Base-by-base conservation (phyloP, 2,329 filamentous ascomycete species). In the Diaporthe ilicicola region DNA sequence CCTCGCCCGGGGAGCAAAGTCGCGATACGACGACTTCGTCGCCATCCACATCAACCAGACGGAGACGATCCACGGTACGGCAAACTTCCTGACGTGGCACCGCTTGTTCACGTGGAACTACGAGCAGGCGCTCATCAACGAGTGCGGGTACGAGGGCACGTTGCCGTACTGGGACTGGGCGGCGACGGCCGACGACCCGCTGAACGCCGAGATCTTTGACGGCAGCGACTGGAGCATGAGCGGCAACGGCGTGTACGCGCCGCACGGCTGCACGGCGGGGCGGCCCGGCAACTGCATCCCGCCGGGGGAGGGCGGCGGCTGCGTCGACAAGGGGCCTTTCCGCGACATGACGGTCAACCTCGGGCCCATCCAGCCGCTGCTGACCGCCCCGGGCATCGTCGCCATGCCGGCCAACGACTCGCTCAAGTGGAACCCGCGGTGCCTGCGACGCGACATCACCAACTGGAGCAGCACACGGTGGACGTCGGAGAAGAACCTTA, bases 131-230 rank as follows among this genome's bases (percentile, higher is more conserved):
- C 73, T 80, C 29, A 74, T 77, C 3, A 73, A 75, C 13, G 77
- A 79, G 70, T 80, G 79, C 67, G 75, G 75, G 13, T 80, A 80
- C 74, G 75, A 50, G 2, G 77, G 78, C 10, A 74, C 74, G 42
- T 76, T 77, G 13, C 77, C 78, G 29, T 85, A 84, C 76, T 81
- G 81, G 76, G 84, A 85, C 73, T 86, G 84, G 84, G 81, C 79
- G 2, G 81, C 80, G 70, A 83, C 81, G 75, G 80, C 83, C 8
- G 73, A 78, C 4, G 82, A 86, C 56, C 79, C 80, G 1, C 72
- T 75, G 70, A 80, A 82, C 73, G 84, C 84, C 0, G 82, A 84
- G 9, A 75, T 86, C 53, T 86, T 89, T 72, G 84, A 85, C 71
- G 86, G 86, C 71, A 82, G 81, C 67, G 81, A 79, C 19, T 83